phyloP scores from a whole-genome alignment of 2,329 filamentous ascomycete genomes.

The Diaporthe velutina region DNA sequence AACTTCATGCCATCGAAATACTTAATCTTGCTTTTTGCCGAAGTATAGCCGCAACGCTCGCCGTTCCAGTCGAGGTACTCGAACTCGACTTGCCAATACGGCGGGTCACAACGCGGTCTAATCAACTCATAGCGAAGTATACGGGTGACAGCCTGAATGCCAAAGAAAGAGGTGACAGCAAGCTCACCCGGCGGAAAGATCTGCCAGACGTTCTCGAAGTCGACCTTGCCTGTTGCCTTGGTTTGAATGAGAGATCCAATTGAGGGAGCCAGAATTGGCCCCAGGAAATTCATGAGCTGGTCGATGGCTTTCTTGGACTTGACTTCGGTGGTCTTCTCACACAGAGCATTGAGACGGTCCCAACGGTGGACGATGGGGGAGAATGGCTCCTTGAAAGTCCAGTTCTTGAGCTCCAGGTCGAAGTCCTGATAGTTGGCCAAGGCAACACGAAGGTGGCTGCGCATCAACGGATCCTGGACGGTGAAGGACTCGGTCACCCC shows the following conservation, averaged over 20 bases:
- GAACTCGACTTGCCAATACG: constrained; percentile 46
- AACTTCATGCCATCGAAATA: constrained; percentile 46
- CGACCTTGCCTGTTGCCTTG: constrained; percentile 47
- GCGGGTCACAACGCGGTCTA: constrained; percentile 22
- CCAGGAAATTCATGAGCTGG: constrained; percentile 48
- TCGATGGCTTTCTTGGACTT: constrained; percentile 32
- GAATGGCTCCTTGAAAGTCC: constrained; percentile 50
- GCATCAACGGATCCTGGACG: constrained; percentile 49
- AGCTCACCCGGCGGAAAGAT: constrained; percentile 51
- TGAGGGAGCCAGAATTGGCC: constrained; percentile 47
- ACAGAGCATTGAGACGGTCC: constrained; percentile 44
- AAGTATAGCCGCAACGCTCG: constrained; percentile 47
- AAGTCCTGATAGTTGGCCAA: constrained; percentile 51
- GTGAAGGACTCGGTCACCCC: constrained; percentile 49
- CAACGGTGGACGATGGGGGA: constrained; percentile 53
- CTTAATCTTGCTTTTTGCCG: constrained; percentile 43
- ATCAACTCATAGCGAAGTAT: constrained; percentile 48
- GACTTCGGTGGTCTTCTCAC: constrained; percentile 17
- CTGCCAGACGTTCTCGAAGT: constrained; percentile 50
- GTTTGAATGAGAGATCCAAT: constrained; percentile 46
- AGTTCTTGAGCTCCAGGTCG: constrained; percentile 49
- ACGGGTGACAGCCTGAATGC: constrained; percentile 52
- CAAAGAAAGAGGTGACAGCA: constrained; percentile 48
- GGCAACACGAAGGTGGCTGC: constrained; percentile 45
- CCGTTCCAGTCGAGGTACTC: constrained; percentile 55